Conservation (phyloP, 139 green algal species). For the Pseudopediastrum boryanum region DNA sequence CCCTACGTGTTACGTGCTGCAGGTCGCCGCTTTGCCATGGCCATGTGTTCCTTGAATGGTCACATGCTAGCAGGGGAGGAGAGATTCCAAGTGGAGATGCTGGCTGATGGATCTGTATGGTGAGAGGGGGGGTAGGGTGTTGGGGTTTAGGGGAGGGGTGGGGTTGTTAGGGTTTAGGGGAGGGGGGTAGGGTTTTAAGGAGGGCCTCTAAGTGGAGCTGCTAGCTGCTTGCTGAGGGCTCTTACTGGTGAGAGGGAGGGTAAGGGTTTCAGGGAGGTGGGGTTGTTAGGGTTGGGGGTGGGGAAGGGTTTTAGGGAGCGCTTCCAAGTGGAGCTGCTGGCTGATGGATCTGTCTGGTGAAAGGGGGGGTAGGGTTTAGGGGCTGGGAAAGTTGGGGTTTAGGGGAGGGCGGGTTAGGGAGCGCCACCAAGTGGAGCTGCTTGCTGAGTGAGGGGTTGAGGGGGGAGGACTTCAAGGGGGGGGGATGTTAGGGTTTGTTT, state of each 20-base stretch:
- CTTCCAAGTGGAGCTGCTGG: slow-evolving; percentile 14
- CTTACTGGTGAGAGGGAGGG: background rate
- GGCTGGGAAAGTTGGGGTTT: no score
- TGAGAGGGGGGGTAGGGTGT: background rate
- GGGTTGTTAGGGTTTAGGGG: background rate
- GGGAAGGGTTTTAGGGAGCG: no score
- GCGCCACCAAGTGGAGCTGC: no score
- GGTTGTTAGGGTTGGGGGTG: background rate
- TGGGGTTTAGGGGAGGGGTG: background rate
- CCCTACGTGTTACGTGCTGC: background rate
- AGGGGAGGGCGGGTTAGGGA: no score
- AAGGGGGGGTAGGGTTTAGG: no score
- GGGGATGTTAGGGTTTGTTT: no score
- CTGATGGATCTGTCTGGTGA: slow-evolving; percentile 29
- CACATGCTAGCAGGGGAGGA: slow-evolving; percentile 29
- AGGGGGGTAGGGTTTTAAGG: no score
- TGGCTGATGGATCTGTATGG: slow-evolving; percentile 18
- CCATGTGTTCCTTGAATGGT: slow-evolving; percentile 4
- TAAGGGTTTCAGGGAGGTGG: background rate
- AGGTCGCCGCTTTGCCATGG: slow-evolving; percentile 15
- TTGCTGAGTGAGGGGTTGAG: no score
- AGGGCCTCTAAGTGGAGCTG: slow-evolving; percentile 23
- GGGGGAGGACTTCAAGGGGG: no score
- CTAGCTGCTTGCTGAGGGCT: slow-evolving; percentile 2
- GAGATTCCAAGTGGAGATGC: slow-evolving; percentile 20